A percentile compares a stretch with the other conserved stretches of the same genome.
phyloP scores from a whole-genome alignment of 176 grass and related monocot species.

The Pharus latifolius region DNA sequence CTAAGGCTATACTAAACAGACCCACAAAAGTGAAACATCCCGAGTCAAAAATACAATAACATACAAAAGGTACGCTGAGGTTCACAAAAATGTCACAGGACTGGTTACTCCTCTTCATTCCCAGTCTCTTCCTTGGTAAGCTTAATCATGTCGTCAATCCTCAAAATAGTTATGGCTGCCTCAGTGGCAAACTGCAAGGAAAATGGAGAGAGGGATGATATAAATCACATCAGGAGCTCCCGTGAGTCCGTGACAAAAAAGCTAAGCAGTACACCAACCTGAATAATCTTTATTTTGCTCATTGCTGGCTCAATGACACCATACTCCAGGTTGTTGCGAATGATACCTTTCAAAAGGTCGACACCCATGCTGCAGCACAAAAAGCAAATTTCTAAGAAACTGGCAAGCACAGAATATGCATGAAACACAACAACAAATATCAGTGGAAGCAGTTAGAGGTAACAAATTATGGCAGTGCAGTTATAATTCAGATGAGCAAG shows the following conservation, averaged over 20 bases:
- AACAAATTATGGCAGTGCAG: too few species aligned
- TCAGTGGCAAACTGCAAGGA: slow-evolving; percentile 67
- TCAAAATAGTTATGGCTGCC: slow-evolving; percentile 88
- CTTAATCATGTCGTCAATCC: slow-evolving; percentile 97
- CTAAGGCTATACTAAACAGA: too few species aligned
- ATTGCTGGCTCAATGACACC: slow-evolving; percentile 95
- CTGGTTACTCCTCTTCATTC: slow-evolving; percentile 38
- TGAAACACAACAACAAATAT: too few species aligned
- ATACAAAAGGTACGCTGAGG: neutral
- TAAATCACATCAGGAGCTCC: neutral
- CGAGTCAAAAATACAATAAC: neutral
- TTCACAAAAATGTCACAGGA: neutral
- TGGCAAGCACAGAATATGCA: neutral
- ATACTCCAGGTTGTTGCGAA: slow-evolving; percentile 76
- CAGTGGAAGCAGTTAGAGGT: too few species aligned
- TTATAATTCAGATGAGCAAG: neutral
- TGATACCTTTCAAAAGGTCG: slow-evolving; percentile 69
- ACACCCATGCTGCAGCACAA: slow-evolving; percentile 62
- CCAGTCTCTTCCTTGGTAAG: slow-evolving; percentile 69
- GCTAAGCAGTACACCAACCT: slow-evolving; percentile 1
- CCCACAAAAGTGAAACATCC: too few species aligned
- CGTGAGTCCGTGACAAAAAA: too few species aligned
- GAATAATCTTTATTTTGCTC: slow-evolving; percentile 97
- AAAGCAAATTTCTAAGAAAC: neutral
- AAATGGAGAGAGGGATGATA: neutral